Evolutionary conservation across 2,329 filamentous ascomycete species (phyloP), one percentile per base, ranked within the genome.

Genomic region (Clarireedia monteithiana): DNA sequence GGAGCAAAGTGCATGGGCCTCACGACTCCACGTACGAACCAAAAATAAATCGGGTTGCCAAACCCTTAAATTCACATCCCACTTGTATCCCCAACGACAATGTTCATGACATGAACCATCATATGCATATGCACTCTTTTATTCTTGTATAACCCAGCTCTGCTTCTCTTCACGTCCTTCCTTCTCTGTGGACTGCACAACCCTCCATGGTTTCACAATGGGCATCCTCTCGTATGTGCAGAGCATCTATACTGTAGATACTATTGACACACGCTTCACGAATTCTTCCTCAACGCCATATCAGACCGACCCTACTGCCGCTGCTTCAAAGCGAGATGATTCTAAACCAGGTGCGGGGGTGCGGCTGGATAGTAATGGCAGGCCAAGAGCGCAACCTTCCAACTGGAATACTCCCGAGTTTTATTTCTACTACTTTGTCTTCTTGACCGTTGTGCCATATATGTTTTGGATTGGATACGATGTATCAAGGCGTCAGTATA

Each of bases 391-490:
- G 55, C 77, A 80, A 59, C 81, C 83, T 38, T 80, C 91, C 45
- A 86, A 81, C 84, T 99, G 92, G 92, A 82, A 79, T 24, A 95
- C 91, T 0, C 79, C 80, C 2, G 94, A 99, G 73, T 97, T 94
- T 74, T 86, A 83, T 69, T 64, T 91, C 53, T 97, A 99, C 74
- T 87, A 85, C 63, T 48, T 86, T 20, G 72, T 89, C 62, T 81
- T 96, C 64, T 59, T 78, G 30, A 68, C 81, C 5, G 77, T 77
- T 55, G 77, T 97, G 26, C 89, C 90, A 7, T 80, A 84, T 66
- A 99, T 99, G 91, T 90, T 96, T 73, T 95, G 90, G 76, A 78
- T 86, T n/a, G 85, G 87, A 9, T 88, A 91, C 63, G 82, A 89
- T 72, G 90, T 95, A 47, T 99, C 94, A 24, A 81, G 85, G 73